Evolutionary conservation across 352 stramenopile species (phyloP).

Genomic region (Halophytophthora polymorphica): DNA sequence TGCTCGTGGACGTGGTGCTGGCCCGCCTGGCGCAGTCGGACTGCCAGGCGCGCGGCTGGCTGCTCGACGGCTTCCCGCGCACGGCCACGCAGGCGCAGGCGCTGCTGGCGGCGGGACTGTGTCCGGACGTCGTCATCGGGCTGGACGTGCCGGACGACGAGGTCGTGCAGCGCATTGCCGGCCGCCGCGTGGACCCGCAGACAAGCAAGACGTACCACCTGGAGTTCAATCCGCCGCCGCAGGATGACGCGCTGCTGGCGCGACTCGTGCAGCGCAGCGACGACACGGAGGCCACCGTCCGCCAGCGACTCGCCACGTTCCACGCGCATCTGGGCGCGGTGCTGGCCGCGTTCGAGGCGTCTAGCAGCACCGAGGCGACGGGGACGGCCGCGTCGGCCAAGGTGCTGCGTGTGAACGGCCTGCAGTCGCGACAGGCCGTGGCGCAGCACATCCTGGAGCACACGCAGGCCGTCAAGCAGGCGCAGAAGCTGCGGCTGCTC

Average conservation of each 20-base stretch:
- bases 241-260: conserved; percentile 55
- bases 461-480: conserved; percentile 33
- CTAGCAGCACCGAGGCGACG: neutral
- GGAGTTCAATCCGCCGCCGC: conserved; percentile 93
- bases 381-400: conserved; percentile 14
- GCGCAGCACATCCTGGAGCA: conserved; percentile 34
- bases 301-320: conserved; percentile 85
- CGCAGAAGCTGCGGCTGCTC: conserved; percentile 38
- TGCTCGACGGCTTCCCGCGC: conserved; percentile 93
- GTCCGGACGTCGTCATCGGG: conserved; percentile 89
- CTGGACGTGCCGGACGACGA: conserved; percentile 94
- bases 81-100: conserved; percentile 85
- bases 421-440: conserved; percentile 43
- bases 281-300: conserved; percentile 91
- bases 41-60: conserved; percentile 82
- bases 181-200: conserved; percentile 92
- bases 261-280: conserved; percentile 88
- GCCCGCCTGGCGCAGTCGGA: conserved; percentile 80
- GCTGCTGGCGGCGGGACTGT: conserved; percentile 79
- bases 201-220: conserved; percentile 95
- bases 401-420: conserved; percentile 41
- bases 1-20: conserved; percentile 89
- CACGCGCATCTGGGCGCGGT: conserved; percentile 72
- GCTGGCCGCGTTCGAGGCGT: conserved; percentile 30
- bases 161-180: conserved; percentile 95